phyloP scores from a whole-genome alignment of 1,139 yeast genomes.

The Candida sanyaensis region DNA sequence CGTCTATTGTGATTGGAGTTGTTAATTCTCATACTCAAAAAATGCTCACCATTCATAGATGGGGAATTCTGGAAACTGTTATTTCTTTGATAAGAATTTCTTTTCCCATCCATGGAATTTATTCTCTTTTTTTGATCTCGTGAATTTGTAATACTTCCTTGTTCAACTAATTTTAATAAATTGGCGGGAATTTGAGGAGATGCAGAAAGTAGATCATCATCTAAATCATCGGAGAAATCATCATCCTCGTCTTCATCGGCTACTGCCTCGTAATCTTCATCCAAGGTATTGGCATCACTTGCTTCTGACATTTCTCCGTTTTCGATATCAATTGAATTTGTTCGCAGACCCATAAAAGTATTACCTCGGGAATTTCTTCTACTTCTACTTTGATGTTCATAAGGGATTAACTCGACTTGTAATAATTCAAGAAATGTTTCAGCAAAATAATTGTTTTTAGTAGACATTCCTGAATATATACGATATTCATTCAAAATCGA shows the following conservation, averaged over 20 bases:
- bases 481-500: slow-evolving; percentile 85
- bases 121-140: slow-evolving; percentile 1
- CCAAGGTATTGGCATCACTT: slow-evolving; percentile 1
- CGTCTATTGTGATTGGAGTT: slow-evolving; percentile 21
- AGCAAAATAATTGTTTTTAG: slow-evolving; percentile 69
- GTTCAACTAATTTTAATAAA: slow-evolving; percentile 56
- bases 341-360: not conserved
- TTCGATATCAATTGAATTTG: slow-evolving; percentile 9
- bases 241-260: slow-evolving; percentile 20
- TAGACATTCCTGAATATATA: slow-evolving; percentile 64
- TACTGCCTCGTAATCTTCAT: slow-evolving; percentile 14
- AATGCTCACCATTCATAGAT: slow-evolving; percentile 1
- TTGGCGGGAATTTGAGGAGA: slow-evolving; percentile 72
- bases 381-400: slow-evolving; percentile 23
- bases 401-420: slow-evolving; percentile 53
- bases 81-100: not conserved
- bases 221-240: slow-evolving; percentile 47
- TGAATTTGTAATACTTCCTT: slow-evolving; percentile 30
- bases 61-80: slow-evolving; percentile 1
- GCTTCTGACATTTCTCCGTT: not conserved
- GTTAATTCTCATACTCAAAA: slow-evolving; percentile 1
- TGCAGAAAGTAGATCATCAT: slow-evolving; percentile 55
- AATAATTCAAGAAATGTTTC: slow-evolving; percentile 81
- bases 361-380: slow-evolving; percentile 8
- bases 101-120: slow-evolving; percentile 3